Percentiles rank a stretch among this genome's conserved stretches.
These are phyloP conservation scores for Ambrosia trifida DNA, from an alignment of 129 eudicot species.

Conservation along the genomic window DNA sequence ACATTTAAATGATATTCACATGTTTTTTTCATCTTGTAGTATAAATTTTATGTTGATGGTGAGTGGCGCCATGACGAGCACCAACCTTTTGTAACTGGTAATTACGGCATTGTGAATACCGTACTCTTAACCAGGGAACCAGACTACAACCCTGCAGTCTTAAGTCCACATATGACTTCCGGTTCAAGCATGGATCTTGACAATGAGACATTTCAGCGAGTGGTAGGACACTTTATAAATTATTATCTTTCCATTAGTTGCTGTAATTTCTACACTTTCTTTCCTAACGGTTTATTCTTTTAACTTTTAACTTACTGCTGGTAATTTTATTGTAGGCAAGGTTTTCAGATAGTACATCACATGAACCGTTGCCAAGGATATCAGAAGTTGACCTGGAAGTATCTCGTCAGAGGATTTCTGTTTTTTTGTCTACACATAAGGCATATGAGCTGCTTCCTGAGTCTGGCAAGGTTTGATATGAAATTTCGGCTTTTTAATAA, in stretches of 20 bases:
- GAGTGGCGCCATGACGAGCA: slow-evolving; percentile 92
- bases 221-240: slow-evolving; percentile 46
- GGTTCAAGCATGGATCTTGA: slow-evolving; percentile 92
- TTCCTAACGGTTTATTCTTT: no score
- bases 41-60: slow-evolving; percentile 90
- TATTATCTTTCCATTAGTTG: neutral
- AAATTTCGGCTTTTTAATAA: neutral
- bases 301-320: neutral
- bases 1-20: slow-evolving; percentile 5
- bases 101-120: slow-evolving; percentile 71
- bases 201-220: slow-evolving; percentile 67
- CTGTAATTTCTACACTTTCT: slow-evolving; percentile 15
- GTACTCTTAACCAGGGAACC: slow-evolving; percentile 63
- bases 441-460: slow-evolving; percentile 91
- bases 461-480: slow-evolving; percentile 78
- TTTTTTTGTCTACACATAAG: slow-evolving; percentile 63
- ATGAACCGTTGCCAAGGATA: slow-evolving; percentile 53
- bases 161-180: slow-evolving; percentile 49
- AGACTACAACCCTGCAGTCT: slow-evolving; percentile 49
- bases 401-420: slow-evolving; percentile 68
- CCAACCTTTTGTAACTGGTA: slow-evolving; percentile 72
- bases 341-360: slow-evolving; percentile 61
- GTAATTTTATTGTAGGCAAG: slow-evolving; percentile 44
- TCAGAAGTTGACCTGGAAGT: slow-evolving; percentile 72
- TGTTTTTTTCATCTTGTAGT: slow-evolving; percentile 46